phyloP scores from a whole-genome alignment of 2,329 filamentous ascomycete genomes.

The Phyllachora maydis region DNA sequence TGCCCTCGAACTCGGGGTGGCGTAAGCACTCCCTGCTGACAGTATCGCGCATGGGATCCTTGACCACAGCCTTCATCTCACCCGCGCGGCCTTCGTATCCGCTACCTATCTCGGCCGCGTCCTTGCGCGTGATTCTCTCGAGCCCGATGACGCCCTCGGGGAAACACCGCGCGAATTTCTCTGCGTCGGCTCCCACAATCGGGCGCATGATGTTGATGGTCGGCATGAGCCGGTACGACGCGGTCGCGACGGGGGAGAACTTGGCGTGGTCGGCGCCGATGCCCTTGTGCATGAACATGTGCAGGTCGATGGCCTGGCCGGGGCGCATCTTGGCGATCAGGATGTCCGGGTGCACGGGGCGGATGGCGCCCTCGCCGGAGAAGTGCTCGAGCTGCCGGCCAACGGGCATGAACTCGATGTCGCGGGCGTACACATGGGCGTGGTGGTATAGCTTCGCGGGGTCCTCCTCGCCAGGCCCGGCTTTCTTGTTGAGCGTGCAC shows the following conservation, averaged over 20 bases:
- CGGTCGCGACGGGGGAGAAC: conserved; percentile 89
- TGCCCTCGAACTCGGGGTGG: conserved; percentile 82
- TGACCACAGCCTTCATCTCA: conserved; percentile 72
- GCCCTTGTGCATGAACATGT: conserved; percentile 89
- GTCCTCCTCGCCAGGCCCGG: conserved; percentile 53
- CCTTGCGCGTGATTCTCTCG: conserved; percentile 46
- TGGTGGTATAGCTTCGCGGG: conserved; percentile 71
- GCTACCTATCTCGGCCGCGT: conserved; percentile 36
- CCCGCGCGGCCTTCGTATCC: conserved; percentile 58
- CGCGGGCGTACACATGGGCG: conserved; percentile 61
- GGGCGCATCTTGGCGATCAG: conserved; percentile 86
- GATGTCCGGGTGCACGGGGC: conserved; percentile 75
- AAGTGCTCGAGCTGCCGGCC: conserved; percentile 57
- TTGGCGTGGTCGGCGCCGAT: conserved; percentile 90
- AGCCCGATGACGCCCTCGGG: conserved; percentile 70
- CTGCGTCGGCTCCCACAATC: conserved; percentile 69
- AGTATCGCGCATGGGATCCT: conserved; percentile 79
- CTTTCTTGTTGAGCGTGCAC: conserved; percentile 62
- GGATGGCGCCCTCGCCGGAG: conserved; percentile 43
- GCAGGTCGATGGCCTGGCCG: conserved; percentile 66
- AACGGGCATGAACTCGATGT: conserved; percentile 56
- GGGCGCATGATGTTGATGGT: conserved; percentile 67
- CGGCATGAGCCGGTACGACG: conserved; percentile 78
- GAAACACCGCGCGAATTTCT: conserved; percentile 83
- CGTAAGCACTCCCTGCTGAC: conserved; percentile 84